Percentiles rank a stretch among this genome's conserved stretches.
Evolutionary conservation across 2,329 filamentous ascomycete genomes (phyloP).

Genomic region (Verticillium dahliae): DNA sequence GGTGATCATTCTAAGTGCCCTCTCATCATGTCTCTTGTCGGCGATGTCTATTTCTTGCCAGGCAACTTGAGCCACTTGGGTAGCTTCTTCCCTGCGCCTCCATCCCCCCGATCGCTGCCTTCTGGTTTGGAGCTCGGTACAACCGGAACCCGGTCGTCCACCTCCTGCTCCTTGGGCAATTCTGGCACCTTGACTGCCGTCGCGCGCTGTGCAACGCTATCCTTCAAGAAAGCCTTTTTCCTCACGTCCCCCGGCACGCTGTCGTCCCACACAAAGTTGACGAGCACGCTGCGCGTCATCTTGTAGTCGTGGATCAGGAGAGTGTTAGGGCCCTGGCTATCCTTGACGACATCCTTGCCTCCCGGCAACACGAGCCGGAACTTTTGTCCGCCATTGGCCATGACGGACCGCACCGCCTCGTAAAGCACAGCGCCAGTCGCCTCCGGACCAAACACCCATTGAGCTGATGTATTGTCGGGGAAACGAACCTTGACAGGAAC

Average conservation of each 20-base stretch:
- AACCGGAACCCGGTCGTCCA: slow-evolving; percentile 27
- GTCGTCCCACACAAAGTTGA: slow-evolving; percentile 72
- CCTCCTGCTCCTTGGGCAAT: slow-evolving; percentile 32
- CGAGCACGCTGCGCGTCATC: slow-evolving; percentile 62
- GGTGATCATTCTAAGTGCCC: neutral
- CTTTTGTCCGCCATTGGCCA: slow-evolving; percentile 55
- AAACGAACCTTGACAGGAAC: slow-evolving; percentile 78
- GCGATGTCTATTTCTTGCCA: slow-evolving; percentile 55
- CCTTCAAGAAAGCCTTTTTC: slow-evolving; percentile 52
- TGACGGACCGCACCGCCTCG: slow-evolving; percentile 63
- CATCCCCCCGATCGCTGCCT: slow-evolving; percentile 28
- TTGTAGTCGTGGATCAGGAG: slow-evolving; percentile 67
- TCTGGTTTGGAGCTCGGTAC: slow-evolving; percentile 24
- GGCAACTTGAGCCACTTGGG: slow-evolving; percentile 70
- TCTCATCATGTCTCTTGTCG: neutral
- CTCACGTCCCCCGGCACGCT: slow-evolving; percentile 50
- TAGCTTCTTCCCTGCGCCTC: slow-evolving; percentile 32
- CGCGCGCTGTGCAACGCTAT: slow-evolving; percentile 52
- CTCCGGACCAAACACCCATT: slow-evolving; percentile 60
- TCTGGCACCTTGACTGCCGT: slow-evolving; percentile 61
- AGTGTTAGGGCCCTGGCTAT: slow-evolving; percentile 38
- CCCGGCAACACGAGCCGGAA: slow-evolving; percentile 68
- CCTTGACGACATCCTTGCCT: slow-evolving; percentile 39
- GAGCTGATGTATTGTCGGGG: slow-evolving; percentile 75
- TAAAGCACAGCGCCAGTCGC: slow-evolving; percentile 71